Conservation (phyloP, 2,329 filamentous ascomycete species). For the Colletotrichum nymphaeae region DNA sequence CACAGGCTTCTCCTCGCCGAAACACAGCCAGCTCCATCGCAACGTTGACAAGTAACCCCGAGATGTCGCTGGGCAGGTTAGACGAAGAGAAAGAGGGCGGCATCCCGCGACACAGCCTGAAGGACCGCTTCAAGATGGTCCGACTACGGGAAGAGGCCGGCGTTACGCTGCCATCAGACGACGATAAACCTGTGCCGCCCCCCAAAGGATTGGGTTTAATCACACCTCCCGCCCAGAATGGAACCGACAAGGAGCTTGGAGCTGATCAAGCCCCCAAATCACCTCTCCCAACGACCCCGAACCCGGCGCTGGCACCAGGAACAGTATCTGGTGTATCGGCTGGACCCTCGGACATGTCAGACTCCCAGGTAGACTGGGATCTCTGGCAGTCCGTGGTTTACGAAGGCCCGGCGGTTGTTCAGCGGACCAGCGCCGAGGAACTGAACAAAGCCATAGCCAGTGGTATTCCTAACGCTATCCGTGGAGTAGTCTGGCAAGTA, state of each 20-base stretch:
- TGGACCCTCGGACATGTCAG: conserved; percentile 76
- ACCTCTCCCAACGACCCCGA: conserved; percentile 72
- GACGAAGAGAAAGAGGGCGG: conserved; percentile 74
- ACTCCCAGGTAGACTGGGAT: conserved; percentile 95
- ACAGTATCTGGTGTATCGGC: conserved; percentile 85
- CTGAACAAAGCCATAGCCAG: conserved; percentile 90
- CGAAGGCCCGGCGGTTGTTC: conserved; percentile 89
- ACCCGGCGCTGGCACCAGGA: conserved; percentile 80
- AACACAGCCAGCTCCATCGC: conserved; percentile 85
- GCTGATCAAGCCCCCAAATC: conserved; percentile 32
- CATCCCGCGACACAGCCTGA: conserved; percentile 70
- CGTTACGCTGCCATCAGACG: conserved; percentile 64
- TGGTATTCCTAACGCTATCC: conserved; percentile 93
- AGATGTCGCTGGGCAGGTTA: conserved; percentile 81
- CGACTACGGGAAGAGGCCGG: conserved; percentile 79
- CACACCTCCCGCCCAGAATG: conserved; percentile 40
- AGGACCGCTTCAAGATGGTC: conserved; percentile 82
- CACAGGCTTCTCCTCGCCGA: conserved; percentile 59
- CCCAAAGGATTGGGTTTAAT: conserved; percentile 37
- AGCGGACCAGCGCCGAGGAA: conserved; percentile 88
- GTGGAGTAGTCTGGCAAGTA: conserved; percentile 99
- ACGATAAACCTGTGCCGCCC: conserved; percentile 51
- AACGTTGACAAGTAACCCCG: conserved; percentile 83
- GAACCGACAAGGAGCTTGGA: conserved; percentile 31
- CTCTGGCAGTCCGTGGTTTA: conserved; percentile 97